A percentile compares a stretch with the other conserved stretches of the same genome.
phyloP scores from a whole-genome alignment of 257 asterid genomes.

The Forsythia suspensa region DNA sequence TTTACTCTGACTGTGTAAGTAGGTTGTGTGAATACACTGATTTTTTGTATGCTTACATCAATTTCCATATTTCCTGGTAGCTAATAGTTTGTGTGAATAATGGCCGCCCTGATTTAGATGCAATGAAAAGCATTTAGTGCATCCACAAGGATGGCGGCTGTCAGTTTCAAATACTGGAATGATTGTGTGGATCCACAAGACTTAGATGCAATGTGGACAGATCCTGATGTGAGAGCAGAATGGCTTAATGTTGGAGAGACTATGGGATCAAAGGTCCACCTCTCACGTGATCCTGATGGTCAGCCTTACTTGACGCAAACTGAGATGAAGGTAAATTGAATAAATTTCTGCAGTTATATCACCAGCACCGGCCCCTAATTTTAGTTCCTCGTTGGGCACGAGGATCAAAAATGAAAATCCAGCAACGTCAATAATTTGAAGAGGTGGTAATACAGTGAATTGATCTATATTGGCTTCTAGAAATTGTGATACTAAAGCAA shows the following conservation, averaged over 20 bases:
- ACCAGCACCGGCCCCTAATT: background rate
- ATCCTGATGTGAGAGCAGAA: conserved; percentile 74
- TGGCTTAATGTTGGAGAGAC: conserved; percentile 89
- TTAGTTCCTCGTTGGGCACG: background rate
- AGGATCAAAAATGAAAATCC: conserved; percentile 5
- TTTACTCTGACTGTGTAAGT: conserved; percentile 7
- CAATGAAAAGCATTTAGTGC: conserved; percentile 15
- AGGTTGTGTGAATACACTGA: background rate
- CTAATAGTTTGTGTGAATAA: background rate
- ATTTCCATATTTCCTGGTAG: background rate
- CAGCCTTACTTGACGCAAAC: conserved; percentile 87
- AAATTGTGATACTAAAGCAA: background rate
- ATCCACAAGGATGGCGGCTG: conserved; percentile 45
- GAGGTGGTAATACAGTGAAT: background rate
- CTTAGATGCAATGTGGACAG: conserved; percentile 84
- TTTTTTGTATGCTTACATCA: background rate
- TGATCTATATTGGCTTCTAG: background rate
- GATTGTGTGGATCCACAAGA: conserved; percentile 84
- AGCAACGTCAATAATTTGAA: background rate
- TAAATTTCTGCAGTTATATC: conserved; percentile 8
- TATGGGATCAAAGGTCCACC: conserved; percentile 75
- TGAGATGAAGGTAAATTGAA: conserved; percentile 80
- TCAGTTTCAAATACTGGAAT: conserved; percentile 88
- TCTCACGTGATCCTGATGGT: conserved; percentile 96
- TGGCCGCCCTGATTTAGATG: conserved; percentile 16